Percentiles rank a stretch among this genome's conserved stretches.
phyloP scores from a whole-genome alignment of 2,329 filamentous ascomycete species.

The Phaeosphaeriaceae sp. region DNA sequence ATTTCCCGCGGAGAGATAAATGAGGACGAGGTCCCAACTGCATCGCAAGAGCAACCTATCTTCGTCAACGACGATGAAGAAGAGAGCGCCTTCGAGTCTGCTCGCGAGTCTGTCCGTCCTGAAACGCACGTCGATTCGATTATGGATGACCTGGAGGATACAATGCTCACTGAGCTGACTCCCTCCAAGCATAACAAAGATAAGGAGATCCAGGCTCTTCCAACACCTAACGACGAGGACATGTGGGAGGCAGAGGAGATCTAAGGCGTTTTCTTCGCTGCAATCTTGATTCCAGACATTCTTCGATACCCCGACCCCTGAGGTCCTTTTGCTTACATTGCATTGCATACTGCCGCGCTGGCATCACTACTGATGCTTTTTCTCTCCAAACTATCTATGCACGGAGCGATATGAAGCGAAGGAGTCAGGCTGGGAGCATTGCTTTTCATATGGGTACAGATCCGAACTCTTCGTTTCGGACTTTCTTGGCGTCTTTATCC shows the following conservation, averaged over 20 bases:
- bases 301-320: not conserved
- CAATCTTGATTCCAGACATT: not conserved
- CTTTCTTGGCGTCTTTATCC: not conserved
- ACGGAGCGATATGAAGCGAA: not conserved
- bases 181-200: not conserved
- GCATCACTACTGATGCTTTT: not conserved
- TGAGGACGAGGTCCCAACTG: not conserved
- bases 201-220: not conserved
- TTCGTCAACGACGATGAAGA: conserved; percentile 2
- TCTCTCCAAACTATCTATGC: not conserved
- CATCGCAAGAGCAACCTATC: not conserved
- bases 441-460: not conserved
- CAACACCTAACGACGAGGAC: not conserved
- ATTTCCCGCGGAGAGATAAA: conserved; percentile 27
- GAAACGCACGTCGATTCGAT: conserved; percentile 7
- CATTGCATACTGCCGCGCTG: not conserved
- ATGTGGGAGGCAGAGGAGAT: conserved; percentile 1
- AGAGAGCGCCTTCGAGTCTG: conserved; percentile 9
- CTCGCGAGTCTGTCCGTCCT: not conserved
- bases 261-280: not conserved
- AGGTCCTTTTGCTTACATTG: not conserved
- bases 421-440: not conserved
- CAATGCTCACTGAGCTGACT: conserved; percentile 8
- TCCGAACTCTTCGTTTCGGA: too few species aligned
- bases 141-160: conserved; percentile 6